Evolutionary conservation across 73 alveolate genomes (phyloP).

Genomic region (Symbiodinium natans): DNA sequence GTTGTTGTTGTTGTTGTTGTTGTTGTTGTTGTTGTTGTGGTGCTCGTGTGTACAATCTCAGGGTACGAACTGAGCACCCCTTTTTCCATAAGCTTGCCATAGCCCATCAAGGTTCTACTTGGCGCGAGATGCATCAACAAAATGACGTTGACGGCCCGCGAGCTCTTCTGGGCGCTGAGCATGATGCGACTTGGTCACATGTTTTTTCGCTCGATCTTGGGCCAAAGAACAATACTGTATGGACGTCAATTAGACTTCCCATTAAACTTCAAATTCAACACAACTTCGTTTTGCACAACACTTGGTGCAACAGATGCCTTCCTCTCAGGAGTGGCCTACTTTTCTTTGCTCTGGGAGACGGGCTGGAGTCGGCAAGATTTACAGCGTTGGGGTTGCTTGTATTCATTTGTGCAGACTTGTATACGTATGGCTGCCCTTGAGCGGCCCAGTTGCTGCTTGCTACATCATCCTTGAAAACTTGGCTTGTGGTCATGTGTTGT

Average conservation of each 20-base stretch:
- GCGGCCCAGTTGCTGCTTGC: neutral
- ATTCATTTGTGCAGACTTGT: neutral
- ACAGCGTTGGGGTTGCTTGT: slow-evolving; percentile 39
- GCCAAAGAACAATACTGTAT: no score
- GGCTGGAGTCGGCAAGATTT: slow-evolving; percentile 55
- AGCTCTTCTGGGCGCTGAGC: slow-evolving; percentile 55
- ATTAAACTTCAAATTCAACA: neutral
- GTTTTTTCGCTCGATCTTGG: no score
- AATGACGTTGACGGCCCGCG: slow-evolving; percentile 1
- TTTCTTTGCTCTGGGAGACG: slow-evolving; percentile 51
- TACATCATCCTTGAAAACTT: neutral
- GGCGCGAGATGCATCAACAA: slow-evolving; percentile 50
- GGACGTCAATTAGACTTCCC: no score
- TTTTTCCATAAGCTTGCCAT: neutral
- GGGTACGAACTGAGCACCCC: neutral
- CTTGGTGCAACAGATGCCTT: neutral
- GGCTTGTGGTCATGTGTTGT: neutral
- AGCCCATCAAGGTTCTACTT: slow-evolving; percentile 18
- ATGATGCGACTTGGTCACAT: slow-evolving; percentile 38
- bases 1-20: no score
- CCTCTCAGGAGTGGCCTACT: slow-evolving; percentile 41
- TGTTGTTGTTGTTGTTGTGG: no score
- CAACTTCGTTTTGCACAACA: neutral
- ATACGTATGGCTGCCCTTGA: neutral
- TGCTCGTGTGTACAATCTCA: no score